Evolutionary conservation across 805 yeast species (phyloP).

Genomic region (Yarrowia sp.): DNA sequence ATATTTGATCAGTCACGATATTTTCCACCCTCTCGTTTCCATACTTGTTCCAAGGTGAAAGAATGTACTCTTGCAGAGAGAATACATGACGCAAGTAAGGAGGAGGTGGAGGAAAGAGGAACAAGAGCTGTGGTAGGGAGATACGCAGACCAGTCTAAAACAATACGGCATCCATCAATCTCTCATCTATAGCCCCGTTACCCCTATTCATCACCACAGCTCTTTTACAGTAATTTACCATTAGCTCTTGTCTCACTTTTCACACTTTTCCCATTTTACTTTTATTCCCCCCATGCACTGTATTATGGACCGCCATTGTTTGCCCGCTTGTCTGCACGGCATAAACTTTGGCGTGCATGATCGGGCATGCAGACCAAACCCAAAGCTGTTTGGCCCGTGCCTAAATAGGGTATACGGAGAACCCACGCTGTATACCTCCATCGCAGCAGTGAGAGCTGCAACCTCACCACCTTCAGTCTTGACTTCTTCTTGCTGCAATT

Average conservation of each 20-base stretch:
- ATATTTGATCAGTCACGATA: too few species aligned
- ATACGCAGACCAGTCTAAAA: too few species aligned
- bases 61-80: conserved; percentile 23
- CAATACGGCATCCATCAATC: too few species aligned
- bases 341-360: conserved; percentile 4
- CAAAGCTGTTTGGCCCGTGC: conserved; percentile 7
- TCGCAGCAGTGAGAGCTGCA: background rate
- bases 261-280: background rate
- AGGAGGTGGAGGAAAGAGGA: background rate
- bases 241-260: too few species aligned
- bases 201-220: conserved; percentile 15
- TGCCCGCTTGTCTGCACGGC: background rate
- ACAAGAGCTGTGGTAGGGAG: too few species aligned
- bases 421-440: too few species aligned
- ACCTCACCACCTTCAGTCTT: conserved; percentile 7
- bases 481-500: conserved; percentile 12
- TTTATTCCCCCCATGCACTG: background rate
- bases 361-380: conserved; percentile 14
- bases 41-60: background rate
- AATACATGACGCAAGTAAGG: conserved; percentile 24
- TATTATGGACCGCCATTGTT: conserved; percentile 18
- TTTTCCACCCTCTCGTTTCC: background rate
- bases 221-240: background rate
- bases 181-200: too few species aligned
- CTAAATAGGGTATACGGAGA: conserved; percentile 32